phyloP scores from a whole-genome alignment of 78 protist genomes.

The Dictyostelium firmibasis region DNA sequence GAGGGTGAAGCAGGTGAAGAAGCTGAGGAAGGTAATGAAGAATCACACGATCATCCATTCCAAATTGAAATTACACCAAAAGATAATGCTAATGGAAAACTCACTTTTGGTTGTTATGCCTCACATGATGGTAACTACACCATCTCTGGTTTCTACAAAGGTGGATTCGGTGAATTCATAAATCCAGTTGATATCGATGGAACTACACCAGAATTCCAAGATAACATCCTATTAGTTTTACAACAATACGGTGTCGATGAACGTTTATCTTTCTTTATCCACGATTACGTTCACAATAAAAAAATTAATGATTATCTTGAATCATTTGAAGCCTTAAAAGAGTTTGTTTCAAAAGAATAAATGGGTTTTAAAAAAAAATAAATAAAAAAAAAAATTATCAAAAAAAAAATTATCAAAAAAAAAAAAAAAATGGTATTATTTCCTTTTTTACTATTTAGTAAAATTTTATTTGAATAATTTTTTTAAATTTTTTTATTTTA shows the following conservation, averaged over 20 bases:
- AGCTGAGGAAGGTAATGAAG: background rate
- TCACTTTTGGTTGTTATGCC: conserved; percentile 76
- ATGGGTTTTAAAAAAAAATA: background rate
- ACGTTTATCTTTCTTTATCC: conserved; percentile 60
- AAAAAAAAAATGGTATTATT: background rate
- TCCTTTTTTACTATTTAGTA: background rate
- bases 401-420: background rate
- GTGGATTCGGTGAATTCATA: conserved; percentile 31
- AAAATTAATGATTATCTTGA: conserved; percentile 42
- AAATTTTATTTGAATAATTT: background rate
- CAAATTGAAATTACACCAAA: conserved; percentile 35
- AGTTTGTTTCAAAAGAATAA: conserved; percentile 30
- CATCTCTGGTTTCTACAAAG: conserved; percentile 73
- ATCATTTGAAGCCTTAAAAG: conserved; percentile 65
- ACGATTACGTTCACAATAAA: conserved; percentile 65
- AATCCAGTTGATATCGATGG: conserved; percentile 73
- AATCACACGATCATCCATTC: conserved; percentile 67
- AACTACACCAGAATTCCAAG: conserved; percentile 68
- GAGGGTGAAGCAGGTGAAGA: conserved; percentile 22
- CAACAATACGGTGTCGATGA: conserved; percentile 72
- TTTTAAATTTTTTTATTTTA: too few species aligned
- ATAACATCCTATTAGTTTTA: conserved; percentile 46
- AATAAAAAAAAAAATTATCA: background rate
- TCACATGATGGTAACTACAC: conserved; percentile 65
- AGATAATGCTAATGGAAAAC: background rate